Base-by-base conservation (phyloP, 208 protist species). In the Leishmania mexicana region DNA sequence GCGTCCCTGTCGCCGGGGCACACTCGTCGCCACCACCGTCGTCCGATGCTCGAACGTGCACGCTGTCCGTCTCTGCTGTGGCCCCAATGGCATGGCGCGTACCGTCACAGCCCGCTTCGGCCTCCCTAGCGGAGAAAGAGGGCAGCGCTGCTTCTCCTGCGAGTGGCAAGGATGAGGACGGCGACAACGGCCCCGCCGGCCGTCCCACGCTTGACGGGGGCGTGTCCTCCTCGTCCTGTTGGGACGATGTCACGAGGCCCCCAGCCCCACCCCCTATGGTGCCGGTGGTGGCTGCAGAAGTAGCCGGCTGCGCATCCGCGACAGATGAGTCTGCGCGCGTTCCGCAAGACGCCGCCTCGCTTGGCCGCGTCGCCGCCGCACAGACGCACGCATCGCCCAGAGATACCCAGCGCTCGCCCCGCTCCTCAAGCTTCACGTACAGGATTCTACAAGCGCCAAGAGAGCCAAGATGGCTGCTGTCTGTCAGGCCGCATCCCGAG, bases 401-500 rank as follows among this genome's bases (percentile, higher is more conserved):
- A 13, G 75, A 57, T 28, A 80, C 83, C 83, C 78, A 85, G 31
- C 77, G 83, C 60, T 81, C 83, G 17, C 4, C 67, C 5, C 60
- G 68, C 57, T 79, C 73, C 70, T 74, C 70, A 51, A 74, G 40
- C 70, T 74, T 74, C 70, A 74, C 70, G 47, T 54, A 74, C 24
- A 74, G n/a, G 28, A 51, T 40, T n/a, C 70, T 65, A 82, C 65
- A 15, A 82, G 40, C 13, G 57, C 24, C 40, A 51, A 65, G 75
- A 65, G 42, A 47, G 24, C 28, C 28, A 53, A 53, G 45, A 38
- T 17, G 11, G 4, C 70, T 38, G 45, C 38, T 17, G 7, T 28
- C 45, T 51, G 42, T 28, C 24, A 51, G 1, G 11, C 45, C 70
- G 4, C 70, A 51, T 74, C 38, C 28, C 42, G 28, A 54, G 28